A percentile compares a stretch with the other conserved stretches of the same genome.
Evolutionary conservation across 1,139 yeast species (phyloP).

Genomic region (Lipomyces yarrowii): DNA sequence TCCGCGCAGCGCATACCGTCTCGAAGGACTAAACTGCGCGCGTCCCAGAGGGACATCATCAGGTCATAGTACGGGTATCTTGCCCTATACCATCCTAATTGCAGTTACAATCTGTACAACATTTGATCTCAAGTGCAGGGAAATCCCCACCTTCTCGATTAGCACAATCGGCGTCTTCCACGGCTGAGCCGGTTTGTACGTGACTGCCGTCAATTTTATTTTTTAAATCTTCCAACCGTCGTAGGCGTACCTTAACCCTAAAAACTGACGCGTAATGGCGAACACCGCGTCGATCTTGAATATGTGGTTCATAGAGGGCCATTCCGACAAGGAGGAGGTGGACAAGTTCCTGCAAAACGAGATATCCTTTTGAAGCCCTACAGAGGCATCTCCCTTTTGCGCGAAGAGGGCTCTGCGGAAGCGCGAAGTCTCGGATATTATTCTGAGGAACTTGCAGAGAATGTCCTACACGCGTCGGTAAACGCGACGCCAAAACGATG

Average conservation of each 20-base stretch:
- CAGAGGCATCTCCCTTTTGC: background rate
- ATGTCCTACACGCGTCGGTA: too few relatives aligned
- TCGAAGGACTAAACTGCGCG: background rate
- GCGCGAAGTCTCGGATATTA: background rate
- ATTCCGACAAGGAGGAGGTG: background rate
- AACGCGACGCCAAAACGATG: too few relatives aligned
- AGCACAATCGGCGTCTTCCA: too few relatives aligned
- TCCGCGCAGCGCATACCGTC: background rate
- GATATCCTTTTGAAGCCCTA: background rate
- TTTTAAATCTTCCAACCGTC: background rate
- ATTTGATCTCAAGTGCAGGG: too few relatives aligned
- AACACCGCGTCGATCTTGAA: conserved; percentile 2
- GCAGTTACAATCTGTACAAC: too few relatives aligned
- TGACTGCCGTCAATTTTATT: background rate
- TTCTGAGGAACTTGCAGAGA: background rate
- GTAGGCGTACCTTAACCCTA: background rate
- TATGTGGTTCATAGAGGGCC: background rate
- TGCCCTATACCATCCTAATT: too few relatives aligned
- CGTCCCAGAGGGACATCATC: conserved; percentile 3
- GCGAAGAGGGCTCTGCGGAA: background rate
- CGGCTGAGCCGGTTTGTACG: conserved; percentile 1
- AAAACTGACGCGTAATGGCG: background rate
- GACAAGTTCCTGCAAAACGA: background rate
- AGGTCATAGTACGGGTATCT: conserved; percentile 2
- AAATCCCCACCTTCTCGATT: too few relatives aligned